Base-by-base conservation (phyloP, 495 filamentous ascomycete genomes). In the Sordaria brevicollis region DNA sequence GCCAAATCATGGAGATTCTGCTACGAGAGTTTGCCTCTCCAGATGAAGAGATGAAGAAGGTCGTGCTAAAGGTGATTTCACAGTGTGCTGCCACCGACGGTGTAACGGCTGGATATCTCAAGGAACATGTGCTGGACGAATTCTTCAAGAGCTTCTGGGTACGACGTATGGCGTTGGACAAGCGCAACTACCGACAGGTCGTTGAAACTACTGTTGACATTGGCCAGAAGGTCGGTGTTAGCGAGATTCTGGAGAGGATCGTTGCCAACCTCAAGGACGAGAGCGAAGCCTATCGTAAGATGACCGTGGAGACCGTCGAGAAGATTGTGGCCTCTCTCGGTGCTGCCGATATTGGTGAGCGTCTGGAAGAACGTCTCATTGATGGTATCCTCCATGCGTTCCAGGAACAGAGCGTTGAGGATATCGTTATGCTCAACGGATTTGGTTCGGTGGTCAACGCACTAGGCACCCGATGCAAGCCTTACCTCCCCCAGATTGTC, bases 71-170 rank as follows among this genome's bases (percentile, higher is more conserved):
- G 80, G 96, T 98, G 38, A 89, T 98, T 17, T 97, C 93, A n/a
- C 96, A 98, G 76, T 98, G 95, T 79, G 91, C 94, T 17, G 90
- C 90, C 74, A 98, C 95, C 0, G 90, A 94, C 75, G 96, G 96
- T 81, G 95, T 99, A 13, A 98, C 96, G 69, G 91, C 93, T 49
- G 88, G 88, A 65, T 99, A 97, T 76, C 86, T 99, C 33, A 97
- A 97, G 81, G 93, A 98, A 76, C 89, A 96, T 72, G 94, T 99
- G 25, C 86, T 98, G 65, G 89, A 90, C 66, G 94, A 97, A 70
- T 99, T 98, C 80, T 98, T 99, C 84, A 98, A 97, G 83, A 92
- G 91, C 74, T 99, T 99, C 83, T 99, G 96, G 96, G 93, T 97
- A 41, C 84, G 95, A 41, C 88, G 96, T 43, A 97, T 98, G 92